Base-by-base conservation (phyloP, 805 yeast species). In the Sugiyamaella americana region DNA sequence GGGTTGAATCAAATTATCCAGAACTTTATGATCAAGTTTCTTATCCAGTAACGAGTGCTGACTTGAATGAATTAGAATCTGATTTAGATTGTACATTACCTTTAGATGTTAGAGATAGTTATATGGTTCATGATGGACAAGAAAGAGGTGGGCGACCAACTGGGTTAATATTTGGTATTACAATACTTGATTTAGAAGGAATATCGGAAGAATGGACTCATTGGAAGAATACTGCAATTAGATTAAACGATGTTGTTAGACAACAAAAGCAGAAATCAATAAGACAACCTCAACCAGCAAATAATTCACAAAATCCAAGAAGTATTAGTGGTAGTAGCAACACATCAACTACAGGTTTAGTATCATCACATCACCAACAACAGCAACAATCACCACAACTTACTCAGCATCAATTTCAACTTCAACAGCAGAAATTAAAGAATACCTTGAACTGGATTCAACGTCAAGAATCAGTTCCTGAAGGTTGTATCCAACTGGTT, bases 71-170 rank as follows among this genome's bases (percentile, higher is more conserved):
- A 56, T 82, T 93, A 24, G 97, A 93, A 67, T 76, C 77, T 56
- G 97, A 91, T 63, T 70, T 88, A 59, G 80, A 77, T 39, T 69
- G 87, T 43, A 70, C 72, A 40, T 72, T 93, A 39, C 98, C 98
- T 1, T 69, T 79, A 2, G 86, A 91, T 47, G 87, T 93, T 5
- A 72, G 84, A 44, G 95, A 88, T 37, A 84, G 91, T 39, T 77
- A 76, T 59, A 76, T 80, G 58, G 67, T 84, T 36, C 96, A 93
- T 55, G 98, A 93, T 60, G 98, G 98, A 44, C 98, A 93, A 68
- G 84, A 82, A 49, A 75, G 75, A 35, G 73, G 84, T 50, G 94
- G 88, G 37, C 77, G 80, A 47, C 80, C 86, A 50, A 74, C 80
- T 2, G 87, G 98, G 6, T 67, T 93, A 46, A 62, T 93, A 34